Base-by-base conservation (phyloP, 2,329 filamentous ascomycete genomes). In the Cryphonectria japonica region DNA sequence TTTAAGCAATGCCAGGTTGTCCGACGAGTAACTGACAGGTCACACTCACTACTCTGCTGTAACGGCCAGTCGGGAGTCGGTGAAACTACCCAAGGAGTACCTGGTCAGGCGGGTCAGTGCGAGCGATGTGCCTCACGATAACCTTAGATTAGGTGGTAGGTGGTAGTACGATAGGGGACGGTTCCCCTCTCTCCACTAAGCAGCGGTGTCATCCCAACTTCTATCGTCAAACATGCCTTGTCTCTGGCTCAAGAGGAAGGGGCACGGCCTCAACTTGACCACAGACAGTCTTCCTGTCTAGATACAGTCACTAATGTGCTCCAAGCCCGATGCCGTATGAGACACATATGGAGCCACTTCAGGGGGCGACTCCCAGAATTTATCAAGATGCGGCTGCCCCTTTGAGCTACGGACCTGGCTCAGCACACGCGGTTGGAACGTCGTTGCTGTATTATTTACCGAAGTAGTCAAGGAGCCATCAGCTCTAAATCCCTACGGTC, bases 141-240 rank as follows among this genome's bases (percentile, higher is more conserved):
- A 67, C n/a, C 65, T 67, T 67, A 67, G 54, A 52, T 67, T 61
- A 32, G 54, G 54, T 59, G 50, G 9, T n/a, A 29, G 50, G 8
- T 39, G 37, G 50, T 26, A 7, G 52, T 29, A 9, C 9, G 6
- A 16, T 16, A 29, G 52, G 52, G 52, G 52, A 54, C 9, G 50
- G n/a, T 13, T 14, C 22, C 52, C 3, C 22, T 26, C 9, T 14
- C 26, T 57, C 26, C 52, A 57, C 52, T 19, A n/a, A n/a, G 19
- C n/a, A 50, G 19, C 52, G 13, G 52, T 22, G 1, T 29, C 54
- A 14, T 32, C 54, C 29, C 54, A 32, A 32, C 54, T 16, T 52
- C 46, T 16, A 11, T 57, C n/a, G 29, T 29, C 52, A 54, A 14
- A 29, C 52, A 16, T 54, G 26, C 22, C 52, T 29, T 26, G 52